Conservation (phyloP, 1,284 basidiomycete species). For the Sporisorium exsertum region DNA sequence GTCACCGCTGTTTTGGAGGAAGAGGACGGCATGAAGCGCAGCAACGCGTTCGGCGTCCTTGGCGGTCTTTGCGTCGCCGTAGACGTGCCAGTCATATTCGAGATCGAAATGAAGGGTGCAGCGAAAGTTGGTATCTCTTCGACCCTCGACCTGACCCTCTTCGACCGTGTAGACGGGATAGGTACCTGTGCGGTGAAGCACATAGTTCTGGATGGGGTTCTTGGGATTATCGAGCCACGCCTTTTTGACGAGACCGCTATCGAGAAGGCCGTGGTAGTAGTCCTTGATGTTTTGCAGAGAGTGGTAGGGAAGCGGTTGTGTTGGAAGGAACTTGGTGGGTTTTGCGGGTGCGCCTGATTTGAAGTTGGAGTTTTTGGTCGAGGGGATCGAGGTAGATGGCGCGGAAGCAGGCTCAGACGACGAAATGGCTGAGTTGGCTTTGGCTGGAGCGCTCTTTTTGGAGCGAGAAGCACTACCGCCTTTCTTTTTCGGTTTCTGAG, state of each 20-base stretch:
- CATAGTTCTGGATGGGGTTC: conserved; percentile 58
- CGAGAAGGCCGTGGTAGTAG: conserved; percentile 46
- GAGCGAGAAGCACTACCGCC: conserved; percentile 17
- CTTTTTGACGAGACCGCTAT: conserved; percentile 51
- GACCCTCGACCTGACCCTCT: conserved; percentile 55
- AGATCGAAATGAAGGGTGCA: conserved; percentile 50
- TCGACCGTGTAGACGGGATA: conserved; percentile 44
- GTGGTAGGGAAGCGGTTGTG: conserved; percentile 41
- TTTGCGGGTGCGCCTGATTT: conserved; percentile 33
- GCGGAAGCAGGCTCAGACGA: conserved; percentile 8
- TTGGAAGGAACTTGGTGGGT: conserved; percentile 48
- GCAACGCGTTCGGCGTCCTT: conserved; percentile 83
- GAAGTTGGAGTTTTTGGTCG: conserved; percentile 15
- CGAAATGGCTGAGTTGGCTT: not conserved
- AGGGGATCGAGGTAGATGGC: not conserved
- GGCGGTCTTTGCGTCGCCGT: conserved; percentile 77
- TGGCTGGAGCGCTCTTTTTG: conserved; percentile 1
- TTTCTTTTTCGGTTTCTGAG: conserved; percentile 15
- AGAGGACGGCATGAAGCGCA: conserved; percentile 53
- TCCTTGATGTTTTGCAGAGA: conserved; percentile 47
- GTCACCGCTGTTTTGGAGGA: conserved; percentile 48
- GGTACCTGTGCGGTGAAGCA: conserved; percentile 43
- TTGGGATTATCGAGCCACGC: conserved; percentile 61
- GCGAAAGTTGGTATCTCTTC: conserved; percentile 51
- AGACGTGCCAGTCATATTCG: conserved; percentile 68